Conservation (phyloP, 768 basidiomycete genomes). For the Amanita exitialis region DNA sequence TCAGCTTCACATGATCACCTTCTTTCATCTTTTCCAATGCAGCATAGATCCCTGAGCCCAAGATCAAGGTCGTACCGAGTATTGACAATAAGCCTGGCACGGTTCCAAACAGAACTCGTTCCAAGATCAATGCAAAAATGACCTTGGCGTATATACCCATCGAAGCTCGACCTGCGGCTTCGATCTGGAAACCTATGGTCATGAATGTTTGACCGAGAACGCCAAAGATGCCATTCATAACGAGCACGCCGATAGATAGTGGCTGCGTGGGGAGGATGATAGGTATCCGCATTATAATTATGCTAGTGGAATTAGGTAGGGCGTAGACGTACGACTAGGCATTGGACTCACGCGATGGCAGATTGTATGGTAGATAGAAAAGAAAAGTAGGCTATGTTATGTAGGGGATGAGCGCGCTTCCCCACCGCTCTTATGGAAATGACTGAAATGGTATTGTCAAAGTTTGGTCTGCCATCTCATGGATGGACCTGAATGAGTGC, state of each 20-base stretch:
- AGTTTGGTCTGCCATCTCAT: not conserved
- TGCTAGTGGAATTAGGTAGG: constrained; percentile 21
- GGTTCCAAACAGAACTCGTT: not conserved
- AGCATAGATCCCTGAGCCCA: not conserved
- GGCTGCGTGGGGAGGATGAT: constrained; percentile 35
- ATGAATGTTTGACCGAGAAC: constrained; percentile 36
- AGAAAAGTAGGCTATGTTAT: constrained; percentile 61
- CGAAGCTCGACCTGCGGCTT: constrained; percentile 49
- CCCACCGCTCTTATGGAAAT: constrained; percentile 22
- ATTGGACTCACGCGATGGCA: constrained; percentile 16
- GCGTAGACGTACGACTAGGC: not conserved
- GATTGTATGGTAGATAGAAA: constrained; percentile 37
- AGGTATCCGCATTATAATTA: constrained; percentile 27
- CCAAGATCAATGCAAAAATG: not conserved
- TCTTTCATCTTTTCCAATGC: not conserved
- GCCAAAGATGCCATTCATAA: constrained; percentile 42
- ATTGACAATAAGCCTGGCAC: not conserved
- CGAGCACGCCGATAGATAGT: constrained; percentile 34
- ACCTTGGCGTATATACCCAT: constrained; percentile 40
- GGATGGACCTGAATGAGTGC: not conserved
- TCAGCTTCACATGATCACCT: no score
- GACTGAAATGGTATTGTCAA: not conserved
- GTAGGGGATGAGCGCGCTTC: constrained; percentile 36
- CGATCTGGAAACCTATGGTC: constrained; percentile 42
- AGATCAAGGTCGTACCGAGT: not conserved